Evolutionary conservation across 345 rosid genomes (phyloP).

Genomic region (Cardamine occulta): DNA sequence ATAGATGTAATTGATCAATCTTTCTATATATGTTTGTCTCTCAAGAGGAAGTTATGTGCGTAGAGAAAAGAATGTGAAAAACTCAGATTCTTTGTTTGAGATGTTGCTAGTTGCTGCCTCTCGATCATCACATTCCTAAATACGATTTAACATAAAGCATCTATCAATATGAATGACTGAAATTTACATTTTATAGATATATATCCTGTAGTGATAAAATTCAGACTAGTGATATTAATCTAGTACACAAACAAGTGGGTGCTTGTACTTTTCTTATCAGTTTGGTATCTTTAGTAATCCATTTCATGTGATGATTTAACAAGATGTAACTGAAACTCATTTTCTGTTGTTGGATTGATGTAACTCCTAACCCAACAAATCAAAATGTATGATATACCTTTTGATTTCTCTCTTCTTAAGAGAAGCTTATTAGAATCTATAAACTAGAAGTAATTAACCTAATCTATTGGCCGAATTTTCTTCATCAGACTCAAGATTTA

Average conservation of each 20-base stretch:
- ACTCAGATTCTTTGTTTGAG: background rate
- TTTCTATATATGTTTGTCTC: background rate
- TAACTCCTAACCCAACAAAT: background rate
- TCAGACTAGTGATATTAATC: slow-evolving; percentile 8
- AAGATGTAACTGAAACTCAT: background rate
- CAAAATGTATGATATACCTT: slow-evolving; percentile 4
- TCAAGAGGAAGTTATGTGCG: background rate
- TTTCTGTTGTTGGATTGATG: background rate
- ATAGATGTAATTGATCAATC: background rate
- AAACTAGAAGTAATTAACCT: background rate
- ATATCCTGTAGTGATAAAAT: too few species aligned
- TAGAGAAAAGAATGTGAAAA: background rate
- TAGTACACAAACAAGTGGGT: slow-evolving; percentile 12
- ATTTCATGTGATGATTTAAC: background rate
- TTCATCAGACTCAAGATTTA: slow-evolving; percentile 76
- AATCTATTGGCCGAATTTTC: background rate
- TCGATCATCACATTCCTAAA: background rate
- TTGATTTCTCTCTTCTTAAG: background rate
- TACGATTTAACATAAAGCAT: background rate
- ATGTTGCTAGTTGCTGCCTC: background rate
- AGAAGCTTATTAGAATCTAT: background rate
- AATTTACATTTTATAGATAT: too few species aligned
- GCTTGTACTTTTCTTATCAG: background rate
- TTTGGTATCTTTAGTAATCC: background rate
- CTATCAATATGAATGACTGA: background rate